Evolutionary conservation across 176 grass and related monocot species (phyloP).

Genomic region (Musa troglodytarum): DNA sequence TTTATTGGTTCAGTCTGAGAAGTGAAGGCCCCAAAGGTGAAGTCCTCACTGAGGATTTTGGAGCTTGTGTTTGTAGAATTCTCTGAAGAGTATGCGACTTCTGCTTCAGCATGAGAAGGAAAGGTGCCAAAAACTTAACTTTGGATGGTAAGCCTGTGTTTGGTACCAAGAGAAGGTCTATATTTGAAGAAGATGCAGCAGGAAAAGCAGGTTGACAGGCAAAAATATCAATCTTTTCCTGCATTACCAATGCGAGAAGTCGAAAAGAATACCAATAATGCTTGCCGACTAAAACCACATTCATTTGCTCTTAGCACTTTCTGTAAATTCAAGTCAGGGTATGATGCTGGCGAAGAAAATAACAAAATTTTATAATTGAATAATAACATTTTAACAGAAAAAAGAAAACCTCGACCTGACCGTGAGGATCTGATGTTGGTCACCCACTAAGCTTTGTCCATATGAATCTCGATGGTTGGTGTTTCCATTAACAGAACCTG

Average conservation of each 20-base stretch:
- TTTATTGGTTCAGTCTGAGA: background rate
- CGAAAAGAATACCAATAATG: background rate
- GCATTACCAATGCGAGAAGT: background rate
- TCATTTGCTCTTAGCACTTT: too few relatives aligned
- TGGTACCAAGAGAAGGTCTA: constrained; percentile 38
- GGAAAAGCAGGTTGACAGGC: constrained; percentile 5
- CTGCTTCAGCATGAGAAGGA: constrained; percentile 36
- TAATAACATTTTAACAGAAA: background rate
- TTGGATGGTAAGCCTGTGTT: constrained; percentile 21
- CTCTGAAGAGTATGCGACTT: constrained; percentile 18
- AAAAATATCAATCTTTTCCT: constrained; percentile 20
- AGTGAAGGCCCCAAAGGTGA: background rate
- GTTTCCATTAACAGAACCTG: constrained; percentile 43
- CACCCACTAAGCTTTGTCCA: constrained; percentile 65
- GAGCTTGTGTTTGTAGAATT: constrained; percentile 33
- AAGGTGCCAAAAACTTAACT: constrained; percentile 63
- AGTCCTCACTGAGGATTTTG: background rate
- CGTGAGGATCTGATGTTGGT: constrained; percentile 26
- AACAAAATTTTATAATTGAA: background rate
- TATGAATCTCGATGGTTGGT: constrained; percentile 46
- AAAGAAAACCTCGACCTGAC: constrained; percentile 39
- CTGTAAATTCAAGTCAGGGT: background rate
- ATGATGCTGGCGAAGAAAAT: background rate
- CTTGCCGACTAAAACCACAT: too few relatives aligned
- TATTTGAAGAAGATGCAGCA: constrained; percentile 21